phyloP scores from a whole-genome alignment of 169 alveolate genomes.

The Eimeria necatrix region DNA sequence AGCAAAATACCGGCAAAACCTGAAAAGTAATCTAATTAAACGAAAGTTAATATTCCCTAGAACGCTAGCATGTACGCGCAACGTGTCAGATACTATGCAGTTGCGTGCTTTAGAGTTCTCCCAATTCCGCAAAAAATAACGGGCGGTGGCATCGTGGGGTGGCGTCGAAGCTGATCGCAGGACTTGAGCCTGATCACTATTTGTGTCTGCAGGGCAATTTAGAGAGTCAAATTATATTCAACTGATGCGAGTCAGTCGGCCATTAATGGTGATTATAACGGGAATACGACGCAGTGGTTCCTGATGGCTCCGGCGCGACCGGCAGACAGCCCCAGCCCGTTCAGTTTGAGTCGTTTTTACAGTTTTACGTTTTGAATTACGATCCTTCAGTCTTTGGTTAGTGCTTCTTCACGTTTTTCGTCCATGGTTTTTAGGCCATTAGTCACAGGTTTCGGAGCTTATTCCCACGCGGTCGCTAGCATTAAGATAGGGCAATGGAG shows the following conservation, averaged over 20 bases:
- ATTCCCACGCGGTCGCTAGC: background rate
- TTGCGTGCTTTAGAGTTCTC: background rate
- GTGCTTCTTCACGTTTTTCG: background rate
- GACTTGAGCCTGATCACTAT: too few species aligned
- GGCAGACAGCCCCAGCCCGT: constrained; percentile 57
- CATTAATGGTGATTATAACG: too few species aligned
- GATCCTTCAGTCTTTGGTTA: too few species aligned
- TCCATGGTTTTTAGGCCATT: background rate
- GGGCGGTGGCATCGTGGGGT: constrained; percentile 46
- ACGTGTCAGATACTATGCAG: background rate
- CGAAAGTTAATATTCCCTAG: background rate
- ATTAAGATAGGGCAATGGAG: constrained; percentile 51
- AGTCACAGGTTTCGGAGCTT: background rate
- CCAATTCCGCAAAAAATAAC: background rate
- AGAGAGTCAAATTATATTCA: too few species aligned
- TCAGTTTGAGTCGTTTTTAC: background rate
- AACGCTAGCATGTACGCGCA: background rate
- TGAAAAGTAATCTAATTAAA: background rate
- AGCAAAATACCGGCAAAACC: background rate
- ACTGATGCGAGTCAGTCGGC: too few species aligned
- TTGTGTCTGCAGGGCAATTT: too few species aligned
- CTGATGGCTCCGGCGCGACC: constrained; percentile 7
- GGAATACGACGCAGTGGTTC: background rate
- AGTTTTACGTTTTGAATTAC: background rate
- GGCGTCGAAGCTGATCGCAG: background rate